Percentiles rank a stretch among this genome's conserved stretches.
phyloP scores from a whole-genome alignment of 768 basidiomycete genomes.

The Saitozyma podzolica region DNA sequence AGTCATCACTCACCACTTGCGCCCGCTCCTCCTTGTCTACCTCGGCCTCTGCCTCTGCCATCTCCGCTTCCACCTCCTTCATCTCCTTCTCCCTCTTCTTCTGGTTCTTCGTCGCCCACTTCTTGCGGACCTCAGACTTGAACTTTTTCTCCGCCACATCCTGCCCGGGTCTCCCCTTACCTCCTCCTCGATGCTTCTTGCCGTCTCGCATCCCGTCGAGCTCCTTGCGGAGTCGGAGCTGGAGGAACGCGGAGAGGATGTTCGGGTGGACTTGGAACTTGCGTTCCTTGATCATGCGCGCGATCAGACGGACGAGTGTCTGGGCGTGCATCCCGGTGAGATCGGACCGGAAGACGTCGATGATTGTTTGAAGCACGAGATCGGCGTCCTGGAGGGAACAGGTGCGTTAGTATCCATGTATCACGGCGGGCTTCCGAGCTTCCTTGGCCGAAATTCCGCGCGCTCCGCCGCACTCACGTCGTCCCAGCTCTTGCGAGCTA shows the following conservation, averaged over 20 bases:
- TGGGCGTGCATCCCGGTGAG: slow-evolving; percentile 76
- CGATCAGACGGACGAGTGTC: slow-evolving; percentile 83
- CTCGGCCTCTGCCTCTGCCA: slow-evolving; percentile 90
- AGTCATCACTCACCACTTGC: slow-evolving; percentile 62
- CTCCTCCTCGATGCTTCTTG: slow-evolving; percentile 51
- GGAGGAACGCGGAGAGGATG: slow-evolving; percentile 77
- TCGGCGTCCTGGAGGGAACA: slow-evolving; percentile 67
- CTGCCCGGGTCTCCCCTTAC: slow-evolving; percentile 58
- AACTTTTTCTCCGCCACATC: slow-evolving; percentile 57
- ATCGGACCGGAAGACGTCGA: slow-evolving; percentile 80
- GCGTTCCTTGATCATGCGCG: slow-evolving; percentile 93
- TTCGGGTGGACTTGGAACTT: slow-evolving; percentile 86
- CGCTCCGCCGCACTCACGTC: slow-evolving; percentile 59
- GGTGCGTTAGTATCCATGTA: slow-evolving; percentile 6
- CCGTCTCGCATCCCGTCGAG: slow-evolving; percentile 64
- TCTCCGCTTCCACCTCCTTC: slow-evolving; percentile 85
- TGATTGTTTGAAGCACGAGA: slow-evolving; percentile 76
- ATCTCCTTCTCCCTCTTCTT: slow-evolving; percentile 81
- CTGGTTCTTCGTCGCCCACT: slow-evolving; percentile 88
- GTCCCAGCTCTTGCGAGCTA: slow-evolving; percentile 88
- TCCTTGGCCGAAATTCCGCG: background rate
- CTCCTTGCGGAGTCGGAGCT: slow-evolving; percentile 83
- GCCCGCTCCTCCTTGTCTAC: slow-evolving; percentile 89
- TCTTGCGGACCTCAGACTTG: slow-evolving; percentile 55
- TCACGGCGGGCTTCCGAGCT: background rate